phyloP scores from a whole-genome alignment of 345 rosid species.

The Streptanthus diversifolius region DNA sequence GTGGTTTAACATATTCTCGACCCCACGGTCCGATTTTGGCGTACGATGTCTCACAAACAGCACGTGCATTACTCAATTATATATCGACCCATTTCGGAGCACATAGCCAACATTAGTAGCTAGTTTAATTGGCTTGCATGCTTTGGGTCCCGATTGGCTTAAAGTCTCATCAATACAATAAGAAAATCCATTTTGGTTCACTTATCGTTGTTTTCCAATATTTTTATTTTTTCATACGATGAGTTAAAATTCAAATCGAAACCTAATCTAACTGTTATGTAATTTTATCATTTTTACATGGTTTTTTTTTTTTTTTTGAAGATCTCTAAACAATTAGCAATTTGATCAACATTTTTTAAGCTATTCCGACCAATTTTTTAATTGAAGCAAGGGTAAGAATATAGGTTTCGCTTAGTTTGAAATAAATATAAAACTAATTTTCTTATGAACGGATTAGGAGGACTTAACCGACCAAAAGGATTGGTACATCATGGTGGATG shows the following conservation, averaged over 20 bases:
- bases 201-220: neutral
- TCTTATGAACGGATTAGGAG: neutral
- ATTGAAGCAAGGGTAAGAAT: too few species aligned
- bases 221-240: neutral
- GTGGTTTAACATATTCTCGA: constrained; percentile 17
- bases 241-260: neutral
- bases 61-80: constrained; percentile 25
- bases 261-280: neutral
- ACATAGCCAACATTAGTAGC: constrained; percentile 15
- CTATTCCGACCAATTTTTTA: too few species aligned
- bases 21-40: constrained; percentile 28
- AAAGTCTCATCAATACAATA: neutral
- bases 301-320: too few species aligned
- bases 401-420: neutral
- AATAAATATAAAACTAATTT: neutral
- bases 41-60: constrained; percentile 27
- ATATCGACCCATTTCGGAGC: neutral
- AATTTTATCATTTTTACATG: too few species aligned
- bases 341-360: too few species aligned
- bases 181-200: too few species aligned
- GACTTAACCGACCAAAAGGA: neutral
- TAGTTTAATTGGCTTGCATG: constrained; percentile 1
- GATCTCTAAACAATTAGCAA: neutral
- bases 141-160: neutral
- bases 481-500: neutral